phyloP scores from a whole-genome alignment of 371 early-diverging fungal species.

The Mycotypha africana region DNA sequence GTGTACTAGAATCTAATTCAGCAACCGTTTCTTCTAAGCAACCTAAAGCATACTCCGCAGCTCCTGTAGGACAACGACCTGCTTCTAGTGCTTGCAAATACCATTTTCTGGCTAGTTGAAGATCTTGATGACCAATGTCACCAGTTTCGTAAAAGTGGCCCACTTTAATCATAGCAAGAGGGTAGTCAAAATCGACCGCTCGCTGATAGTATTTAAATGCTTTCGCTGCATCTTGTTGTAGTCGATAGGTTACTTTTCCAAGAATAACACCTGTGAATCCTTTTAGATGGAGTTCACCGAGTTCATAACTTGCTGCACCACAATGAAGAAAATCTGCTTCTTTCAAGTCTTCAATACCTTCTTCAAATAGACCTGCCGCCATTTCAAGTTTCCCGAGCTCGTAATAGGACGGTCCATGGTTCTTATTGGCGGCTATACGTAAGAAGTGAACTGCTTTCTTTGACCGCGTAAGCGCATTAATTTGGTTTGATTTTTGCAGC shows the following conservation, averaged over 20 bases:
- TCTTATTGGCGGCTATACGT: constrained; percentile 12
- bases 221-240: background rate
- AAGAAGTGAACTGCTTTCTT: constrained; percentile 5
- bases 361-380: constrained; percentile 12
- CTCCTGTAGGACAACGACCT: constrained; percentile 2
- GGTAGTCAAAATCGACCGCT: background rate
- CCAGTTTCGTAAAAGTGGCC: constrained; percentile 14
- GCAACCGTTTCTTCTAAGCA: constrained; percentile 12
- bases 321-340: constrained; percentile 13
- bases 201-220: constrained; percentile 1
- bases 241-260: constrained; percentile 1
- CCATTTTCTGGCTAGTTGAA: constrained; percentile 2
- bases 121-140: background rate
- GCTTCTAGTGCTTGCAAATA: constrained; percentile 4
- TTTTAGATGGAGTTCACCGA: constrained; percentile 9
- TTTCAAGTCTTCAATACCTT: constrained; percentile 14
- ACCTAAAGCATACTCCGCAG: constrained; percentile 18
- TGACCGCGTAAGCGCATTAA: background rate
- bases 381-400: constrained; percentile 12
- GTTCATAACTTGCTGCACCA: constrained; percentile 12
- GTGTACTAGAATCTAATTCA: no score
- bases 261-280: constrained; percentile 9
- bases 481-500: background rate
- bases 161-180: constrained; percentile 5
- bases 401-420: constrained; percentile 14